Evolutionary conservation across 2,329 filamentous ascomycete species (phyloP), one percentile per base, ranked within the genome.

Genomic region (Ciborinia camelliae): DNA sequence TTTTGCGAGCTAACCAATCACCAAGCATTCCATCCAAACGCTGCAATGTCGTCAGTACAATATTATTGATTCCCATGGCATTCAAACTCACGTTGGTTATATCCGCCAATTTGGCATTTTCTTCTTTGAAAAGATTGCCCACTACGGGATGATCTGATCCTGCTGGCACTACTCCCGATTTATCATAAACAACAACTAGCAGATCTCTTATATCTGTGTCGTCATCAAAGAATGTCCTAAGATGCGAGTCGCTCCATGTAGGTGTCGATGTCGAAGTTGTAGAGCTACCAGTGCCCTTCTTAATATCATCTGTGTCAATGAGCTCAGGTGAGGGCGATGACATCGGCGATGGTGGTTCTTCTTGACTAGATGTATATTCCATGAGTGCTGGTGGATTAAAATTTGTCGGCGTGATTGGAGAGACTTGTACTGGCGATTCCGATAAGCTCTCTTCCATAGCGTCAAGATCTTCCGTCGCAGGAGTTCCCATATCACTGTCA

Each of bases 171-270:
- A 96, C 87, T 66, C 93, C 90, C 18, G 87, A 90, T 76, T 93
- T 97, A 77, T 98, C 93, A 74, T 97, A 93, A 35, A 99, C 92
- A 67, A 99, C 90, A 45, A 93, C 84, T 60, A 98, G 83, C 75
- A 98, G 84, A 75, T 99, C 94, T 59, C 91, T 86, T 70, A 99
- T 92, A 68, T 97, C 92, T 41, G 88, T 88, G 67, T 91, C 87
- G 70, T 95, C 92, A 70, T 98, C 94, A 72, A 98, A 90, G 78
- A 97, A 99, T 18, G 90, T 89, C 66, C 92, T 87, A 35, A 99
- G 84, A 71, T 87, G 91, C 64, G 87, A 83, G 76, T 98, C 94
- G 68, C 92, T 94, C 95, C 95, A 99, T 0, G 87, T 85, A 45
- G 58, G 63, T 32, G 88, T 82, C 20, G 81, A 80, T 20, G 83